Evolutionary conservation across 1,139 yeast genomes (phyloP).

Genomic region (Taphrina wiesneri): DNA sequence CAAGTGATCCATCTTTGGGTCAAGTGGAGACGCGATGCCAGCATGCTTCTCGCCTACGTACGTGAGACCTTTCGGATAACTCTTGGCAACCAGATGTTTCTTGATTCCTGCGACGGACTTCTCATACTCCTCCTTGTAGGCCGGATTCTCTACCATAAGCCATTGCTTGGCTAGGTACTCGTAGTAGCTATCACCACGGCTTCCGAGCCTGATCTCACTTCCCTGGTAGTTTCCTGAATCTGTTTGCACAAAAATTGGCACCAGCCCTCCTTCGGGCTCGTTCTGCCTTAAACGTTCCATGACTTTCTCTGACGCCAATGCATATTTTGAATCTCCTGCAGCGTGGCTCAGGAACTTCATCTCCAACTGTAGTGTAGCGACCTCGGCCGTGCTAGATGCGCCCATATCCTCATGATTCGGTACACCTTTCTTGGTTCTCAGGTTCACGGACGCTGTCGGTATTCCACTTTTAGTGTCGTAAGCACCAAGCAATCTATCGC

Average conservation of each 20-base stretch:
- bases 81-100: constrained; percentile 60
- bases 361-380: constrained; percentile 82
- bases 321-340: constrained; percentile 75
- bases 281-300: constrained; percentile 56
- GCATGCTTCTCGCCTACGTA: constrained; percentile 76
- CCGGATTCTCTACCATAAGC: constrained; percentile 65
- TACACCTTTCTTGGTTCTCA: constrained; percentile 59
- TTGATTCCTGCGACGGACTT: constrained; percentile 75
- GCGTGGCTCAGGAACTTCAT: constrained; percentile 77
- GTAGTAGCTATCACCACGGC: constrained; percentile 91
- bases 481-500: constrained; percentile 49
- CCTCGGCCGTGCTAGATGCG: constrained; percentile 86
- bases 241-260: constrained; percentile 77
- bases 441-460: constrained; percentile 42
- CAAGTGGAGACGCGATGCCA: constrained; percentile 62
- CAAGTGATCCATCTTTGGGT: constrained; percentile 89
- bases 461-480: constrained; percentile 41
- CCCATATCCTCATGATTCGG: constrained; percentile 67
- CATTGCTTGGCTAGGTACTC: constrained; percentile 87
- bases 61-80: constrained; percentile 64
- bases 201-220: constrained; percentile 70
- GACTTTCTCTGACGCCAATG: constrained; percentile 69
- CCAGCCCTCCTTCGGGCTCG: constrained; percentile 70
- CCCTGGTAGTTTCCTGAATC: constrained; percentile 72
- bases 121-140: constrained; percentile 74